Evolutionary conservation across 2,329 filamentous ascomycete genomes (phyloP).

Genomic region (Metarhizium rileyi): DNA sequence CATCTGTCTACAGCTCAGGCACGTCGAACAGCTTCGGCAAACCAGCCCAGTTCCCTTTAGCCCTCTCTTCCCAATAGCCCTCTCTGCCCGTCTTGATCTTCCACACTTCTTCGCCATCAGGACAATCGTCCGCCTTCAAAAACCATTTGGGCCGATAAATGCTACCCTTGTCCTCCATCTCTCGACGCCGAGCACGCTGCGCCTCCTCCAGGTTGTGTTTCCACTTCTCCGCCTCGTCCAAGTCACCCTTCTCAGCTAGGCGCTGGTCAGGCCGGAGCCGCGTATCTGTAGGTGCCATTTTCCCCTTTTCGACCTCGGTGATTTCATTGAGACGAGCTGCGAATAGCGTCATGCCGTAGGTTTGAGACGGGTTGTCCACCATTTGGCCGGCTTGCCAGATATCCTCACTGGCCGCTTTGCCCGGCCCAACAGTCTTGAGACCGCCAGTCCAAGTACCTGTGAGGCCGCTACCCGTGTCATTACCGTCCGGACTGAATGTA

Average conservation of each 20-base stretch:
- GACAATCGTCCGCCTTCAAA: conserved; percentile 51
- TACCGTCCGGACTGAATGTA: conserved; percentile 57
- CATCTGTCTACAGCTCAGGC: conserved; percentile 16
- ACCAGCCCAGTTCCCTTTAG: conserved; percentile 54
- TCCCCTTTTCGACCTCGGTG: conserved; percentile 65
- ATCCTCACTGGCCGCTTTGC: conserved; percentile 50
- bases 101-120: conserved; percentile 60
- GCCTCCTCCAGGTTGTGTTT: conserved; percentile 81
- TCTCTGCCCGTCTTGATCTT: conserved; percentile 71
- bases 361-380: conserved; percentile 67
- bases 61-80: conserved; percentile 87
- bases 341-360: conserved; percentile 83
- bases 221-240: conserved; percentile 74
- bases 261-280: conserved; percentile 81
- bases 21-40: conserved; percentile 41
- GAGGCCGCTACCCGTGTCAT: conserved; percentile 56
- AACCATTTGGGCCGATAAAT: conserved; percentile 78
- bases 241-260: conserved; percentile 67
- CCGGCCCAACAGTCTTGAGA: conserved; percentile 56
- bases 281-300: conserved; percentile 72
- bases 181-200: conserved; percentile 64
- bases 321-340: conserved; percentile 82
- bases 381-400: conserved; percentile 74
- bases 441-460: conserved; percentile 76
- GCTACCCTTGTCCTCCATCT: conserved; percentile 66